A percentile compares a stretch with the other conserved stretches of the same genome.
Evolutionary conservation across 129 eudicot species (phyloP).

Genomic region (Centrapalus pauciflorus): DNA sequence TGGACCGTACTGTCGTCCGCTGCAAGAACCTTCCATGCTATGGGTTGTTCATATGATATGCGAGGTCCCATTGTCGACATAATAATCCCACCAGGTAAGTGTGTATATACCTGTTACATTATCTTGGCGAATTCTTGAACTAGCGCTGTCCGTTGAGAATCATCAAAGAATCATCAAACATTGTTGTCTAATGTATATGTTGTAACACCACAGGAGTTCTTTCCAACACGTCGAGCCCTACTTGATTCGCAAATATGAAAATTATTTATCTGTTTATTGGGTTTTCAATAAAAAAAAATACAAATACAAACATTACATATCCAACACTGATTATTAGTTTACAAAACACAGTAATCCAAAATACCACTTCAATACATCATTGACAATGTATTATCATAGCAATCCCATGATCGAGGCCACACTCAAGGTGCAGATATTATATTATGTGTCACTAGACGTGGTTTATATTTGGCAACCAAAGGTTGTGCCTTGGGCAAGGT

Average conservation of each 20-base stretch:
- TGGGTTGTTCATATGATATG: conserved; percentile 67
- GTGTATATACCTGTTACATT: conserved; percentile 82
- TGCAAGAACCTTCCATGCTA: conserved; percentile 86
- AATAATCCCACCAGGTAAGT: conserved; percentile 73
- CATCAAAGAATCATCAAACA: conserved; percentile 82
- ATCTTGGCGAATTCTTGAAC: conserved; percentile 75
- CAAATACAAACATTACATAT: too few relatives aligned
- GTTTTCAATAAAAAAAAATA: too few relatives aligned
- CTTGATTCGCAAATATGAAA: conserved; percentile 79
- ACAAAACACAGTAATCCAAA: too few relatives aligned
- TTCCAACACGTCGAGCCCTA: conserved; percentile 90
- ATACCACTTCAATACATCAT: too few relatives aligned
- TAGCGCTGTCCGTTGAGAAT: conserved; percentile 61
- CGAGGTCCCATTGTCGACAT: conserved; percentile 83
- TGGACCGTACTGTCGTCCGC: conserved; percentile 66
- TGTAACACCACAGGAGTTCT: conserved; percentile 77
- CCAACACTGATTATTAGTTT: too few relatives aligned
- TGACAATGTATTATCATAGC: too few relatives aligned
- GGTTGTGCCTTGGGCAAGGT: too few relatives aligned
- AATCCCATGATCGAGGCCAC: too few relatives aligned
- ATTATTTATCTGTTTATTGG: too few relatives aligned
- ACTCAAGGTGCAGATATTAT: too few relatives aligned
- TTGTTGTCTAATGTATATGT: conserved; percentile 83
- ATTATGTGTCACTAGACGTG: too few relatives aligned
- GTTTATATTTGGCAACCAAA: too few relatives aligned